Percentiles rank a stretch among this genome's conserved stretches.
Evolutionary conservation across 805 yeast genomes (phyloP).

Genomic region (Alloascoidea africana): DNA sequence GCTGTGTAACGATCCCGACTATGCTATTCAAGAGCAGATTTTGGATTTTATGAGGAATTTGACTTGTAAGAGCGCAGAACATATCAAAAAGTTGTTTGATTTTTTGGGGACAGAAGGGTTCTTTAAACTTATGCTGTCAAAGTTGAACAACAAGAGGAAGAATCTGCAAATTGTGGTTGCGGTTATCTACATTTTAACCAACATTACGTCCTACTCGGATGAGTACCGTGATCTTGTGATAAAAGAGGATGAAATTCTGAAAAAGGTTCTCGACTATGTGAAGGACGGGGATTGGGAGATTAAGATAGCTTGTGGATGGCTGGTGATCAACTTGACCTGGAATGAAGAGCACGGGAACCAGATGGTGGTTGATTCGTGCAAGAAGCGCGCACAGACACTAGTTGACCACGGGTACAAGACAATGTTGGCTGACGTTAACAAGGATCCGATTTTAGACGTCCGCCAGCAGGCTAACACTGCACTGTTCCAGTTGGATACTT

Average conservation of each 20-base stretch:
- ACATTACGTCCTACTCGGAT: constrained; percentile 31
- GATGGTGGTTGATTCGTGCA: constrained; percentile 13
- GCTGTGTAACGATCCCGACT: constrained; percentile 25
- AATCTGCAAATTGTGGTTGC: constrained; percentile 20
- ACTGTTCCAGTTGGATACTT: constrained; percentile 20
- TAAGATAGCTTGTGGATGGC: constrained; percentile 49
- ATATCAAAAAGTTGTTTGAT: constrained; percentile 19
- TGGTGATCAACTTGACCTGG: constrained; percentile 54
- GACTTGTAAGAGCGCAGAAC: constrained; percentile 23
- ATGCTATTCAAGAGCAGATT: constrained; percentile 33
- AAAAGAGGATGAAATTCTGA: constrained; percentile 19
- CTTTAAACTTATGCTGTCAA: constrained; percentile 19
- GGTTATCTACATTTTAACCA: constrained; percentile 28
- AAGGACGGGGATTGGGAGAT: constrained; percentile 20
- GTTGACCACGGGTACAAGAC: constrained; percentile 25
- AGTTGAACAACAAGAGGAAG: constrained; percentile 13
- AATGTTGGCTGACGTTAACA: constrained; percentile 18
- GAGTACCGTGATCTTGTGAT: constrained; percentile 23
- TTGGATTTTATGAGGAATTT: constrained; percentile 37
- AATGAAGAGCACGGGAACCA: constrained; percentile 23
- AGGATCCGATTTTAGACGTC: constrained; percentile 23
- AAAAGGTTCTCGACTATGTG: constrained; percentile 14
- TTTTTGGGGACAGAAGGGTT: constrained; percentile 18
- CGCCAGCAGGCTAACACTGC: constrained; percentile 33
- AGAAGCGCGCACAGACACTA: constrained; percentile 21